phyloP scores from a whole-genome alignment of 1,284 basidiomycete species.

The Abortiporus biennis region DNA sequence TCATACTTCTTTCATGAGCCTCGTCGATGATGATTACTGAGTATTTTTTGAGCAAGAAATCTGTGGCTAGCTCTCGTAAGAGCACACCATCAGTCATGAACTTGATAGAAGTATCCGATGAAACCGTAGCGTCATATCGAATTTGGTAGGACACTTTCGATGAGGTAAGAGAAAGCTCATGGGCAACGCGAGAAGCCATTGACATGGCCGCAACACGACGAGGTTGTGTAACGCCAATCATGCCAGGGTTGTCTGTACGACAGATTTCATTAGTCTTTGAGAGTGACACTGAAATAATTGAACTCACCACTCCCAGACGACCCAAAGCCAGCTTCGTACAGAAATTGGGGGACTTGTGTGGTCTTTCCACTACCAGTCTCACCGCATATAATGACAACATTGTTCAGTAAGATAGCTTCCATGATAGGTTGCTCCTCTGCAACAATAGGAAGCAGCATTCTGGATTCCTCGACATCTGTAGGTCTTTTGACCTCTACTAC shows the following conservation, averaged over 20 bases:
- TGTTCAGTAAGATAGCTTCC: constrained; percentile 85
- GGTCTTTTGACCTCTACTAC: constrained; percentile 66
- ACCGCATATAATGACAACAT: constrained; percentile 71
- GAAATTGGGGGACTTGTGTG: constrained; percentile 93
- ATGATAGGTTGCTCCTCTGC: constrained; percentile 94
- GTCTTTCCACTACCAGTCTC: constrained; percentile 98
- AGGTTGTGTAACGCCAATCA: constrained; percentile 98
- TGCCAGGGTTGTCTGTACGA: constrained; percentile 84
- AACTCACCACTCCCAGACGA: constrained; percentile 67
- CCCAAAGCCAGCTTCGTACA: constrained; percentile 95
- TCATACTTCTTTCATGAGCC: constrained; percentile 97
- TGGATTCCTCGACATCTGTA: constrained; percentile 69
- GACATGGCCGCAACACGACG: constrained; percentile 96
- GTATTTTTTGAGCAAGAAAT: constrained; percentile 89
- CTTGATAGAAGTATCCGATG: constrained; percentile 87
- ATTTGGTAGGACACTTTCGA: constrained; percentile 93
- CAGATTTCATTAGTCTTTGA: not conserved
- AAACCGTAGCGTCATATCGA: constrained; percentile 92
- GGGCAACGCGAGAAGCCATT: constrained; percentile 87
- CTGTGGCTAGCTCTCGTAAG: constrained; percentile 85
- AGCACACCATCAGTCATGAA: constrained; percentile 99
- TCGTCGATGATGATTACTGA: constrained; percentile 96
- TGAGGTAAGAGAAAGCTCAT: constrained; percentile 80
- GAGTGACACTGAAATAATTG: constrained; percentile 5
- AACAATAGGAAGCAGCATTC: constrained; percentile 84